Evolutionary conservation across 2,329 filamentous ascomycete genomes (phyloP).

Genomic region (Xylariales sp.): DNA sequence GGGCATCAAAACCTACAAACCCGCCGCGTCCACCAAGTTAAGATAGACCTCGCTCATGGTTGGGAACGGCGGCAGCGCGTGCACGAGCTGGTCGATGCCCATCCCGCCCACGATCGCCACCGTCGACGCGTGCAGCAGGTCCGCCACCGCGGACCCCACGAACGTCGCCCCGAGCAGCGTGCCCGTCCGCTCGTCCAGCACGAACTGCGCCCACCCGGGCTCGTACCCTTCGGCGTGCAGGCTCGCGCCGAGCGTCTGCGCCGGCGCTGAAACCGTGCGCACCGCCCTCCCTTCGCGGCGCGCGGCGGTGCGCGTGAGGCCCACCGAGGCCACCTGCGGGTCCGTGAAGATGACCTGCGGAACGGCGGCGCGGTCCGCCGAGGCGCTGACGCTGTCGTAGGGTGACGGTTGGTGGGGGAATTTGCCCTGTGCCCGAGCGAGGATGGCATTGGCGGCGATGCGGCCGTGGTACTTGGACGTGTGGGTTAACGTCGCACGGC

Average conservation of each 20-base stretch:
- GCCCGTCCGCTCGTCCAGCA: not conserved
- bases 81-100: not conserved
- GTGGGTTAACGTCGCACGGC: constrained; percentile 1
- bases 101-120: not conserved
- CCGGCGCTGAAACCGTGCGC: not conserved
- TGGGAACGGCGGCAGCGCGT: not conserved
- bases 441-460: not conserved
- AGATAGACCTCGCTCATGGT: not conserved
- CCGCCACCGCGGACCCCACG: not conserved
- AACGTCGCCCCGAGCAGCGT: not conserved
- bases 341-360: not conserved
- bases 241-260: not conserved
- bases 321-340: not conserved
- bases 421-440: constrained; percentile 11
- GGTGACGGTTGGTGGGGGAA: not conserved
- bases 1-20: too few species aligned
- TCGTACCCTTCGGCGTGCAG: not conserved
- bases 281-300: not conserved
- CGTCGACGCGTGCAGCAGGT: not conserved
- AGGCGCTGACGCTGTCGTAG: not conserved
- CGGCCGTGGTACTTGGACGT: constrained; percentile 2
- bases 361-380: not conserved
- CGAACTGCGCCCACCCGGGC: not conserved
- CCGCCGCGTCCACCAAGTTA: not conserved
- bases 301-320: not conserved